Evolutionary conservation across 805 yeast species (phyloP).

Genomic region (Zygoascus tannicola): DNA sequence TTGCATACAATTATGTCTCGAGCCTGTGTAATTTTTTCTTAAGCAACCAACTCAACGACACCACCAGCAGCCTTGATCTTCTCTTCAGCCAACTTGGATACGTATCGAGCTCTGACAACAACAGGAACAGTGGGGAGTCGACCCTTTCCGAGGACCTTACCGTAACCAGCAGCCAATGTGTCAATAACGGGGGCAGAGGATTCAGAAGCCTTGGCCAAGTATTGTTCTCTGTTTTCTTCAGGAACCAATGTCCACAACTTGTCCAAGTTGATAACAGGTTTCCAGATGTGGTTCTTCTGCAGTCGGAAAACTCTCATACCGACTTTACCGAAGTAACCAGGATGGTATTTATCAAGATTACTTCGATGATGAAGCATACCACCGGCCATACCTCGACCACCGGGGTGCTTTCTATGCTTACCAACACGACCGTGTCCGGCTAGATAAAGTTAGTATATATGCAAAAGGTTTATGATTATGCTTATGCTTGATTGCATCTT

Average conservation of each 20-base stretch:
- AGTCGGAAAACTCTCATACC: slow-evolving; percentile 99
- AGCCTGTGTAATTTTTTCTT: slow-evolving; percentile 27
- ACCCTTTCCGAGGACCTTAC: slow-evolving; percentile 99
- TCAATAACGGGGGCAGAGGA: slow-evolving; percentile 98
- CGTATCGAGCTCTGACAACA: slow-evolving; percentile 98
- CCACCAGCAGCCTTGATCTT: slow-evolving; percentile 99
- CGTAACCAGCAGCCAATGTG: slow-evolving; percentile 99
- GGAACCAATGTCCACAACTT: slow-evolving; percentile 96
- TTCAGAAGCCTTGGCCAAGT: slow-evolving; percentile 72
- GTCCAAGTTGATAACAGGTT: slow-evolving; percentile 96
- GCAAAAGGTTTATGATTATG: slow-evolving; percentile 5
- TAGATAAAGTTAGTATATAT: slow-evolving; percentile 25
- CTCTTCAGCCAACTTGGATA: slow-evolving; percentile 98
- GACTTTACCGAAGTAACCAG: slow-evolving; percentile 99
- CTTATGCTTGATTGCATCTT: slow-evolving; percentile 12
- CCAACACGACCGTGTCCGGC: slow-evolving; percentile 99
- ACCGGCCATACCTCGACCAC: slow-evolving; percentile 99
- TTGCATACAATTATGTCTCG: background rate
- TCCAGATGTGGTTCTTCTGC: slow-evolving; percentile 92
- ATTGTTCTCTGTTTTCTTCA: slow-evolving; percentile 87
- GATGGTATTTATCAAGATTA: slow-evolving; percentile 99
- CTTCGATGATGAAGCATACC: slow-evolving; percentile 99
- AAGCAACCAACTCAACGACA: slow-evolving; percentile 98
- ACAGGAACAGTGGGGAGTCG: slow-evolving; percentile 96
- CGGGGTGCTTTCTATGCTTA: slow-evolving; percentile 99